Evolutionary conservation across 2,329 filamentous ascomycete species (phyloP).

Genomic region (Cercospora nicotianae): DNA sequence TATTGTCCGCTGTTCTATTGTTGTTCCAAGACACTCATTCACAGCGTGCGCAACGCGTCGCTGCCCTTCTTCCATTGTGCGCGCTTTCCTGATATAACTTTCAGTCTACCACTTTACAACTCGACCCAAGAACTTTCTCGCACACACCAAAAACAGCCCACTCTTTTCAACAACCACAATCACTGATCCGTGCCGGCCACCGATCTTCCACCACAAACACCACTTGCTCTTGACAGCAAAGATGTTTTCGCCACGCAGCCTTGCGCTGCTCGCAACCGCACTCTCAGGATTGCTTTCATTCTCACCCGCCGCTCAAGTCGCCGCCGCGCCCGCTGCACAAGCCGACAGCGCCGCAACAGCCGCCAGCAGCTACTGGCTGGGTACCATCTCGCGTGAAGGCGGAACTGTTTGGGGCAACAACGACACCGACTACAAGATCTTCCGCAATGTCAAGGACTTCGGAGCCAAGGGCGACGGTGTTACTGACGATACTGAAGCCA

Average conservation of each 20-base stretch:
- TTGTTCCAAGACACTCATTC: conserved; percentile 19
- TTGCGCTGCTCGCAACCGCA: conserved; percentile 32
- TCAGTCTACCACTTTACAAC: neutral
- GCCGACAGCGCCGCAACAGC: conserved; percentile 13
- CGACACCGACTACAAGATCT: conserved; percentile 63
- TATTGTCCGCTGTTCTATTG: conserved; percentile 10
- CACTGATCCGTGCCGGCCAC: conserved; percentile 28
- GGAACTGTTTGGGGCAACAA: conserved; percentile 64
- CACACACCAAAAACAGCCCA: neutral
- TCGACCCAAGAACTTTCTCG: neutral
- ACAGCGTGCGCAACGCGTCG: conserved; percentile 17
- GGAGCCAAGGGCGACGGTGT: conserved; percentile 57
- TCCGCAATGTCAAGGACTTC: conserved; percentile 50
- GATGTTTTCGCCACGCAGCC: conserved; percentile 32
- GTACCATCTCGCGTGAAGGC: conserved; percentile 53
- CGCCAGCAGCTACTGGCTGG: conserved; percentile 28
- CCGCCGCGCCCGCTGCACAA: conserved; percentile 23
- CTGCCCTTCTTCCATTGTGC: conserved; percentile 3
- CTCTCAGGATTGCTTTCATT: conserved; percentile 32
- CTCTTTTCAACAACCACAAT: conserved; percentile 6
- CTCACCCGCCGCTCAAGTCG: conserved; percentile 16
- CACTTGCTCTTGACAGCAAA: conserved; percentile 8
- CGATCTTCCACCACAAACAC: conserved; percentile 15
- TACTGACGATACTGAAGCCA: conserved; percentile 83
- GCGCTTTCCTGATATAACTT: conserved; percentile 10